Conservation (phyloP, 1,284 basidiomycete species). For the Rhodotorula sp. region DNA sequence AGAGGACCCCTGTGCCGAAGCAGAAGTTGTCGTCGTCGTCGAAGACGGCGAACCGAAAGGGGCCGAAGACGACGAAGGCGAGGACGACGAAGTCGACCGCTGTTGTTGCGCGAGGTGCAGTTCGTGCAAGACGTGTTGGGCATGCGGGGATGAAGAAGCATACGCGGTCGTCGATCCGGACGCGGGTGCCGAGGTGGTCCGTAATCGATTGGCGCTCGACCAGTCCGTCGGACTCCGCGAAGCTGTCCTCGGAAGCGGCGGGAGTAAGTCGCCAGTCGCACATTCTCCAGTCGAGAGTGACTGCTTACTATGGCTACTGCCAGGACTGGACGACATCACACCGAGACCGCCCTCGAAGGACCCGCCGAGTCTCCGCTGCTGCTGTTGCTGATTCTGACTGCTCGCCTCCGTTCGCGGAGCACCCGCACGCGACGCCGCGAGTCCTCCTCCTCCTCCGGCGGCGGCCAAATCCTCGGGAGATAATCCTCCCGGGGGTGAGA, state of each 20-base stretch:
- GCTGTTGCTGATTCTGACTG: not conserved
- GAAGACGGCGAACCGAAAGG: too few species aligned
- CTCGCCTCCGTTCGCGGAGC: not conserved
- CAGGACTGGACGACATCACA: not conserved
- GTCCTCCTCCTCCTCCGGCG: too few species aligned
- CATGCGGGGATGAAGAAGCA: not conserved
- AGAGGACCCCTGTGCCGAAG: not conserved
- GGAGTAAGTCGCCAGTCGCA: not conserved
- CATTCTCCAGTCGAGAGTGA: not conserved
- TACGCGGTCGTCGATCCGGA: not conserved
- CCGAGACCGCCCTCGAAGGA: not conserved
- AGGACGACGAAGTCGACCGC: not conserved
- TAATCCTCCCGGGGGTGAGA: constrained; percentile 25
- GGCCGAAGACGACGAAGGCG: too few species aligned
- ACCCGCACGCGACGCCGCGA: not conserved
- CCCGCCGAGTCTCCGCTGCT: not conserved
- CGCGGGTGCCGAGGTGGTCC: not conserved
- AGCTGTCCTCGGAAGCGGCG: not conserved
- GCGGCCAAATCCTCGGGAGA: constrained; percentile 18
- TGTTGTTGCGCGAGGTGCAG: not conserved
- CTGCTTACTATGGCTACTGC: not conserved
- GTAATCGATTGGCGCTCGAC: not conserved
- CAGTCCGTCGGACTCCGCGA: not conserved
- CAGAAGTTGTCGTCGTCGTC: not conserved
- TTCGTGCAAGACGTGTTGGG: constrained; percentile 1